Evolutionary conservation across 345 rosid species (phyloP).

Genomic region (Kernera saxatilis): DNA sequence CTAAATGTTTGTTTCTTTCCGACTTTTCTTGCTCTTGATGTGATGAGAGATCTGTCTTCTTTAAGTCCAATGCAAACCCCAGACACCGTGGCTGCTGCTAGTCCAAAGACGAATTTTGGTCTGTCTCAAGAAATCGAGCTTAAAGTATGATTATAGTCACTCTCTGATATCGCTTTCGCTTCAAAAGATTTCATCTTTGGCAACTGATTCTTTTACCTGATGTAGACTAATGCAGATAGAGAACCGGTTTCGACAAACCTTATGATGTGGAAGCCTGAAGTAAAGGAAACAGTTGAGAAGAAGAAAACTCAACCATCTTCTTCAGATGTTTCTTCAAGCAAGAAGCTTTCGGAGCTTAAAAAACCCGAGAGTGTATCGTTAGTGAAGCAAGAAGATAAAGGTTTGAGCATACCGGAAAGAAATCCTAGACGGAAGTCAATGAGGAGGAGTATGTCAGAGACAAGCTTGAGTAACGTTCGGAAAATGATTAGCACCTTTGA

Average conservation of each 20-base stretch:
- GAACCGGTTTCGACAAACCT: background rate
- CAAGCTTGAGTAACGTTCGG: conserved; percentile 53
- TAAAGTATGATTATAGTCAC: conserved; percentile 13
- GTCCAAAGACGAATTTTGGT: conserved; percentile 19
- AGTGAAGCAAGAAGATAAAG: conserved; percentile 14
- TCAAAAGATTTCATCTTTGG: background rate
- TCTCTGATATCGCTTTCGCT: conserved; percentile 1
- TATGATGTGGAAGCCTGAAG: conserved; percentile 21
- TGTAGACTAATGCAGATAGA: conserved; percentile 11
- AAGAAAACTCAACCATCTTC: conserved; percentile 15
- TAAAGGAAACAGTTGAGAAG: conserved; percentile 12
- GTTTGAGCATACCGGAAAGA: conserved; percentile 3
- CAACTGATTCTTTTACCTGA: background rate
- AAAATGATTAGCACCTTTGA: conserved; percentile 78
- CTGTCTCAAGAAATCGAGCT: conserved; percentile 18
- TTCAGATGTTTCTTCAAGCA: conserved; percentile 16
- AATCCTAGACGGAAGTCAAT: conserved; percentile 6
- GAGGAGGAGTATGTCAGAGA: conserved; percentile 34
- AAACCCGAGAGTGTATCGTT: conserved; percentile 9
- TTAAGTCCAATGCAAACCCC: conserved; percentile 35
- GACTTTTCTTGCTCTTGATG: conserved; percentile 27
- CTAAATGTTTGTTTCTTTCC: conserved; percentile 11
- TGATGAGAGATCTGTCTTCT: conserved; percentile 36
- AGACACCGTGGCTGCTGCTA: conserved; percentile 1
- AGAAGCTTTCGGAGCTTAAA: conserved; percentile 15